Conservation (phyloP, 495 filamentous ascomycete genomes). For the Tuber microsphaerosporum region DNA sequence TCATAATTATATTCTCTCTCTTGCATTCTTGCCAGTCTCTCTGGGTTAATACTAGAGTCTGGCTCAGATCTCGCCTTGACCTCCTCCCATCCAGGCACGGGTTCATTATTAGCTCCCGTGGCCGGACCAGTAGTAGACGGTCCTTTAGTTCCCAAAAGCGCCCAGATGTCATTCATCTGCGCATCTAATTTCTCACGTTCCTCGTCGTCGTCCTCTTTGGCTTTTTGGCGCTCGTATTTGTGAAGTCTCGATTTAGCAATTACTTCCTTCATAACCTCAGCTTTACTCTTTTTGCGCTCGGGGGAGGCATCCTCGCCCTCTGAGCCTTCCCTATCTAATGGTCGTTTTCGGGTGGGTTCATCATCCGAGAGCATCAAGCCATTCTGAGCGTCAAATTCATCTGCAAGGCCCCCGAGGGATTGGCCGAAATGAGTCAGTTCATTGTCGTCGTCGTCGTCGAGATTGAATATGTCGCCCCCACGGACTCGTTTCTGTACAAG, state of each 20-base stretch:
- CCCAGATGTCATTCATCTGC: slow-evolving; percentile 70
- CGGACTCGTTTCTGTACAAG: slow-evolving; percentile 24
- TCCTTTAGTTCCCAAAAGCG: slow-evolving; percentile 53
- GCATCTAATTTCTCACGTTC: slow-evolving; percentile 73
- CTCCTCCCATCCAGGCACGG: slow-evolving; percentile 32
- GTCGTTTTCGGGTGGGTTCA: slow-evolving; percentile 56
- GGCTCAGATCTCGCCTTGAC: slow-evolving; percentile 5
- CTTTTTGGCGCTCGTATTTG: slow-evolving; percentile 85
- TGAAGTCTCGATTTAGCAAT: slow-evolving; percentile 94
- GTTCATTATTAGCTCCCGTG: slow-evolving; percentile 39
- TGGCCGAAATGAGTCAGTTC: slow-evolving; percentile 79
- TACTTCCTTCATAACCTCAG: slow-evolving; percentile 94
- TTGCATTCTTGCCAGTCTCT: slow-evolving; percentile 53
- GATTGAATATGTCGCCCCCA: slow-evolving; percentile 60
- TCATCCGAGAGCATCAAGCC: slow-evolving; percentile 56
- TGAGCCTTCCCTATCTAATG: slow-evolving; percentile 42
- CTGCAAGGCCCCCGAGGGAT: slow-evolving; percentile 54
- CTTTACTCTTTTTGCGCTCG: slow-evolving; percentile 80
- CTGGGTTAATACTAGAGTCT: slow-evolving; percentile 51
- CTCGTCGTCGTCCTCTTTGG: slow-evolving; percentile 90
- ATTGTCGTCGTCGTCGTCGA: slow-evolving; percentile 65
- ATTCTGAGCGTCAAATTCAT: slow-evolving; percentile 63
- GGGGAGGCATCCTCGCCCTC: slow-evolving; percentile 51
- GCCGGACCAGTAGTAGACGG: slow-evolving; percentile 41
- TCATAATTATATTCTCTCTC: slow-evolving; percentile 70